Base-by-base conservation (phyloP, 176 grass and related monocot species). In the Aegilops speltoides region DNA sequence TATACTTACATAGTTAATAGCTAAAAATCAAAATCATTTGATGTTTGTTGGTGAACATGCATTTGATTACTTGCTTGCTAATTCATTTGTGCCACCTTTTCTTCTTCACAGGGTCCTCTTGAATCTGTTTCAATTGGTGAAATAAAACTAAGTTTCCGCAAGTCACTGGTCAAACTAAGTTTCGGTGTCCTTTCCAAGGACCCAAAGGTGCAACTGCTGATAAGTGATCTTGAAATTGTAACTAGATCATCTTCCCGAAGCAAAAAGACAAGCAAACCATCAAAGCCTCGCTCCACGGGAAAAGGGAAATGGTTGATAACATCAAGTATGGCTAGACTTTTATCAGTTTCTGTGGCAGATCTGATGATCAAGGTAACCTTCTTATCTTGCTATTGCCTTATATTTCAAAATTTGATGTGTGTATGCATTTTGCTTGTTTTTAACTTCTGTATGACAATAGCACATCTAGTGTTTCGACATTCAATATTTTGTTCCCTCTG, bases 271-370 rank as follows among this genome's bases (percentile, higher is more conserved):
- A 79, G 79, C 76, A 99, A 99, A 84, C 82, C 87, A 67, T 71
- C 60, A 88, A 98, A 81, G 85, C 72, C 89, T 67, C 92, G 89
- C 38, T 96, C 97, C 34, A 95, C 97, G 68, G 97, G 97, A 83
- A 99, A 96, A 91, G 97, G 97, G 56, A 99, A 96, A 89, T 99
- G 97, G 97, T 83, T 99, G 78, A 82, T 99, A 65, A 93, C 95
- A 84, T 96, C 94, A 77, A 99, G 92, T 54, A 82, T 95, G 79
- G 89, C 92, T 25, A 92, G 90, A 86, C 87, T 94, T 81, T 88
- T 99, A 69, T 96, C 97, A 13, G 87, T 99, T 88, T 94, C 88
- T 14, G 90, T 99, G 68, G 88, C 92, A 70, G 97, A 99, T 88
- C 84, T 99, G 86, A 48, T 99, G 80, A 85, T 99, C 37, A 99